A percentile compares a stretch with the other conserved stretches of the same genome.
These are phyloP conservation scores for Gonium pectorale DNA, from an alignment of 139 green algal species.

Conservation along the genomic window DNA sequence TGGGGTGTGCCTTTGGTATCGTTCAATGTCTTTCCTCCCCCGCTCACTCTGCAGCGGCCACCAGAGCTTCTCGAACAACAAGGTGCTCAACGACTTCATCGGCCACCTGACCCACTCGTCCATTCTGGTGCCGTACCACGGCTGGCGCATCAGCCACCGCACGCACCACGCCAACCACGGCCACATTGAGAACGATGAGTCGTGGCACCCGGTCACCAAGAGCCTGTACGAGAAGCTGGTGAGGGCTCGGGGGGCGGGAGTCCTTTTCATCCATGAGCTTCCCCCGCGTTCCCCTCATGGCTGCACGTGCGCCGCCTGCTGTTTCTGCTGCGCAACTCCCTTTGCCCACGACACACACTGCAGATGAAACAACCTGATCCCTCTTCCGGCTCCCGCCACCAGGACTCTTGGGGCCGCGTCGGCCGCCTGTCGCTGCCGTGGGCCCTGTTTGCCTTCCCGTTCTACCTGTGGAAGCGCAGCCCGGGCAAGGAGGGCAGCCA, in stretches of 20 bases:
- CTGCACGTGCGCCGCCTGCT: too few relatives aligned
- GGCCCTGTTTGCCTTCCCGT: slow-evolving; percentile 92
- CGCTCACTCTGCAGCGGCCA: slow-evolving; percentile 85
- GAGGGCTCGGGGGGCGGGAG: too few relatives aligned
- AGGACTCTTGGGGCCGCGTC: slow-evolving; percentile 69
- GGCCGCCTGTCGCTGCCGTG: slow-evolving; percentile 85
- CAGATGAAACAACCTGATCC: too few relatives aligned
- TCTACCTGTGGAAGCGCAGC: slow-evolving; percentile 89
- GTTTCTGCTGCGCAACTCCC: too few relatives aligned
- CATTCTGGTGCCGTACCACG: slow-evolving; percentile 98
- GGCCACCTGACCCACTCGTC: slow-evolving; percentile 92
- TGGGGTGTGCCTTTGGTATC: too few relatives aligned
- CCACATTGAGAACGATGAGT: slow-evolving; percentile 97
- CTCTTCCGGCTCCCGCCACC: too few relatives aligned
- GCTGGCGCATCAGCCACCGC: slow-evolving; percentile 94
- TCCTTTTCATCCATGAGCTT: too few relatives aligned
- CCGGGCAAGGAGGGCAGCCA: slow-evolving; percentile 94
- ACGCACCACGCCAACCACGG: slow-evolving; percentile 96
- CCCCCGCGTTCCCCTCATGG: too few relatives aligned
- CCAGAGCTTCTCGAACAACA: slow-evolving; percentile 93
- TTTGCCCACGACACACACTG: too few relatives aligned
- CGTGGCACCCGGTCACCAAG: slow-evolving; percentile 89
- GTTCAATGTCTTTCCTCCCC: background rate
- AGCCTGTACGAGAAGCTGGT: slow-evolving; percentile 69
- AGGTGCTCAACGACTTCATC: slow-evolving; percentile 91